These are phyloP conservation scores for Hygrophorus pudorinus DNA, from an alignment of 768 basidiomycete genomes.

Conservation along the genomic window DNA sequence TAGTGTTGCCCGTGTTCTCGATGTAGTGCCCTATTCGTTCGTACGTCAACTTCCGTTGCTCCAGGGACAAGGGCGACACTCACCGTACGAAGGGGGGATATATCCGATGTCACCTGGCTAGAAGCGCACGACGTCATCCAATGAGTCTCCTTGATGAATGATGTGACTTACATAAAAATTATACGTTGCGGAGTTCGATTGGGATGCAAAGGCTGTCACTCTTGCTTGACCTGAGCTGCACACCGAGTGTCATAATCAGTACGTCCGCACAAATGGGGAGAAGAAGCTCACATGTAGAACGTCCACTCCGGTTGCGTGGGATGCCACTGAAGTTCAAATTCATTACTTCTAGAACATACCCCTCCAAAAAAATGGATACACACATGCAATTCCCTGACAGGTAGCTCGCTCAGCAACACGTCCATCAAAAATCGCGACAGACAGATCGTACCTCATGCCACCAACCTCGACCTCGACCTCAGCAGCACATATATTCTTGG, in stretches of 20 bases:
- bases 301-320: constrained; percentile 60
- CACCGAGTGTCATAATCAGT: neutral
- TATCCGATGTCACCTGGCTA: constrained; percentile 31
- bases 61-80: neutral
- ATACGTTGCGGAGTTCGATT: constrained; percentile 45
- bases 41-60: neutral
- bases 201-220: constrained; percentile 46
- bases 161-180: constrained; percentile 36
- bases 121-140: neutral
- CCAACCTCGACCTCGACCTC: constrained; percentile 51
- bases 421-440: constrained; percentile 6
- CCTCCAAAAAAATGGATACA: neutral
- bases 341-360: neutral
- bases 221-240: constrained; percentile 42
- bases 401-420: constrained; percentile 34
- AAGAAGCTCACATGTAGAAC: constrained; percentile 37
- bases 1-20: constrained; percentile 43
- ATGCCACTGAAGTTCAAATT: constrained; percentile 42
- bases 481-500: constrained; percentile 44
- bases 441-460: constrained; percentile 37
- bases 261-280: neutral
- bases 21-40: constrained; percentile 36
- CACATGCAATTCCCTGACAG: constrained; percentile 25
- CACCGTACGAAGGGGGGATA: constrained; percentile 10
- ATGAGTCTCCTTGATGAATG: neutral